Base-by-base conservation (phyloP, 139 green algal genomes). In the Volvox reticuliferus region DNA sequence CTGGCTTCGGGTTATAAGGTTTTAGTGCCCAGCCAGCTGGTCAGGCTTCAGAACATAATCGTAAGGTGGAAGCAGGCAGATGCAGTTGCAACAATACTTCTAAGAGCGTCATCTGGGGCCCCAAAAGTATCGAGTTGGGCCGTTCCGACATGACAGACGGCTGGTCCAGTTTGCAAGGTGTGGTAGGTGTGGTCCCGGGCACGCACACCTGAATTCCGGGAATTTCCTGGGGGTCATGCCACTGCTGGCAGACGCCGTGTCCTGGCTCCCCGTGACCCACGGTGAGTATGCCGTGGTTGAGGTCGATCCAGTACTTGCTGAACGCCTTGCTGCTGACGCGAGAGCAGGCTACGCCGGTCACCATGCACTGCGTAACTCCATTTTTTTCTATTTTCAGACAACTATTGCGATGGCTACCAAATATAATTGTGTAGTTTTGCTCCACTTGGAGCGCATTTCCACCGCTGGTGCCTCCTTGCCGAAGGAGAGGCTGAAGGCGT, bases 351-450 rank as follows among this genome's bases (percentile, higher is more conserved):
- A 93, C 82, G 22, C 75, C 89, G 14, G 84, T 78, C 32, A 95
- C 92, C 88, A 85, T 79, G 35, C 50, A 80, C 24, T 86, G 80
- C 37, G 82, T 89, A 14, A 92, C 81, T 33, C 95, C 96, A 76
- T 98, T 95, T 85, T 96, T 96, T 81, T 99, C 97, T 20, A 98
- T 91, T 85, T 98, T 98, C 19, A 98, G 89, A 83, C 95, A 96
- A 88, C 89, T 96, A 90, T 99, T 99, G 28, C 96, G 92, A 88
- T 99, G 97, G 91, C 93, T 97, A 68, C 97, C 97, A 26, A 99
- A 89, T 12, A 99, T 99, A 67, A 99, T 88, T 1, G 96, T 98
- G 91, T 99, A 99, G 89, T 97, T 96, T 55, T 89, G 55, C 69
- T 98, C 94, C 1, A 95, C 91, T 16, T 87, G 76, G 13, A 90